Evolutionary conservation across 208 protist species (phyloP).

Genomic region (Leishmania aethiopica): DNA sequence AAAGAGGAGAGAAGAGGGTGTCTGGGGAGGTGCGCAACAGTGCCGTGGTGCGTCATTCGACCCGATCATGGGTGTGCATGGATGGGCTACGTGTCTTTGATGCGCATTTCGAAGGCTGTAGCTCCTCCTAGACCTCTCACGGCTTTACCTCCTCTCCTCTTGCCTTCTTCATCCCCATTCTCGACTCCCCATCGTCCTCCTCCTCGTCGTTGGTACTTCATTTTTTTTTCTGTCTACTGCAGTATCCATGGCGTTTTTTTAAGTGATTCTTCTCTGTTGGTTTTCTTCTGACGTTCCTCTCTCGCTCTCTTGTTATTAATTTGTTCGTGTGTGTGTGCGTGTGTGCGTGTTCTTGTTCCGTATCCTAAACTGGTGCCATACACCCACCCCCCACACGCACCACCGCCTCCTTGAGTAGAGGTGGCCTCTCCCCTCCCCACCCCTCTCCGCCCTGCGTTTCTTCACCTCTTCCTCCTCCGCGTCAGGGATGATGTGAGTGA

Average conservation of each 20-base stretch:
- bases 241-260: not conserved
- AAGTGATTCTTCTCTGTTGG: not conserved
- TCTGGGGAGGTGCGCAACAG: not conserved
- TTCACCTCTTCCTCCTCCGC: not conserved
- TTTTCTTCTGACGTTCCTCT: not conserved
- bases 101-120: not conserved
- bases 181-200: not conserved
- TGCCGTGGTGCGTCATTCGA: not conserved
- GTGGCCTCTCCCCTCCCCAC: not conserved
- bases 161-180: not conserved
- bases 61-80: not conserved
- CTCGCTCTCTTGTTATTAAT: not conserved
- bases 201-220: not conserved
- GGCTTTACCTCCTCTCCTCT: not conserved
- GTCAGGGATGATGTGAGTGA: not conserved
- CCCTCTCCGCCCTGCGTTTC: not conserved
- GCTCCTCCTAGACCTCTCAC: not conserved
- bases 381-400: not conserved
- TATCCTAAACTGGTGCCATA: not conserved
- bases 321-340: slow-evolving; percentile 3
- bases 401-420: not conserved
- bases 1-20: not conserved
- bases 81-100: not conserved
- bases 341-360: not conserved
- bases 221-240: not conserved